Evolutionary conservation across 257 asterid species (phyloP), one percentile per base, ranked within the genome.

Genomic region (Solanum chilense): DNA sequence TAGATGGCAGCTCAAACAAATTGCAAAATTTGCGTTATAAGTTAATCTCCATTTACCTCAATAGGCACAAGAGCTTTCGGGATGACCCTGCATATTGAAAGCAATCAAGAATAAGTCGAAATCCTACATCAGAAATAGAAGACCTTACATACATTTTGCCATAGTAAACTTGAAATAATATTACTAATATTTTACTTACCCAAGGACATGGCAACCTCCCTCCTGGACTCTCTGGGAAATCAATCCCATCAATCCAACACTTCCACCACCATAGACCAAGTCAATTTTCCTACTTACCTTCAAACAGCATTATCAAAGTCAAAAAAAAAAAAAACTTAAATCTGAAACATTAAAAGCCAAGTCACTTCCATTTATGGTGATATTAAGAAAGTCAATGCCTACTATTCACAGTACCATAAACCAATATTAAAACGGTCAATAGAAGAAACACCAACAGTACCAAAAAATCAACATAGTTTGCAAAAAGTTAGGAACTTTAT

Each of bases 191-290:
- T 11, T 27, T 7, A 33, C 91, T 90, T 91, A 97, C 99, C 99
- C 99, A 89, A 97, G 98, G 91, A 97, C 99, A 92, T 92, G 96
- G 88, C 99, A 94, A 42, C 98, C 98, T 68, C 99, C 99, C 90
- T 95, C 98, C 90, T 86, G 92, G 13, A 95, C 99, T 92, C 92
- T 92, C 90, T 93, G 96, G 74, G 99, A 95, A 31, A 97, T 88
- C 86, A 96, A 89, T 62, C 99, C 99, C 99, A 97, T 97, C 84
- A 97, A 92, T 86, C 99, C 99, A 85, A 96, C 89, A 91, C 99
- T 97, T 70, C 99, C 99, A 89, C 99, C 99, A 16, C 99, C 99
- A 91, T 97, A 97, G 35, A 97, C 99, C 93, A 97, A 90, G 89
- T 93, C 91, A 90, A 97, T 93, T 90, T 93, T 97, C 93, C 98